Evolutionary conservation across 768 basidiomycete species (phyloP), one percentile per base, ranked within the genome.

Genomic region (Ramaria sp.): DNA sequence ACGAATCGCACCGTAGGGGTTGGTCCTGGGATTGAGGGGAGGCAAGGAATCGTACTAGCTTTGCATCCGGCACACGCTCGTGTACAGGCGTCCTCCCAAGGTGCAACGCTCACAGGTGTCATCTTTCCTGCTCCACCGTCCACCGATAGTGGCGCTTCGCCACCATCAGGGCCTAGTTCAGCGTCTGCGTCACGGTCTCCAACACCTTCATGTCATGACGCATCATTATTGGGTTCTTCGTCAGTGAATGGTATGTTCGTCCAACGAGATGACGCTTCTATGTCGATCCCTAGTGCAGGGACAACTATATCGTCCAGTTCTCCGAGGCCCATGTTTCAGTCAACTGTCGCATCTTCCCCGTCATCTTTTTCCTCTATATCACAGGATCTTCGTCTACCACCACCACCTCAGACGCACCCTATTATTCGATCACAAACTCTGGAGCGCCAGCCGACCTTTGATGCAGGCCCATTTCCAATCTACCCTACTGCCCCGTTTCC

Each of bases 351-450:
- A 10, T 16, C 32, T 18, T 25, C 44, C 28, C 24, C 57, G 16
- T 27, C 34, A 30, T 48, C 52, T 36, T 18, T 30, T 20, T 27
- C 47, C 15, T 24, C 52, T 47, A 36, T 20, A 22, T 38, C 42
- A 7, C 32, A 56, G 16, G 36, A 42, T 16, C 22, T 32, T 24
- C 51, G 47, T 30, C 18, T 39, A 3, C 48, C 55, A 50, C 22
- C 56, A 49, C 63, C 68, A 52, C 73, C 77, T 57, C 69, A 77
- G 18, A 70, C 78, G 58, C 61, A 73, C 34, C 56, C 74, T 56
- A 71, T 76, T 56, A 64, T 77, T 56, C 79, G 78, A 51, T 68
- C 57, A 66, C 43, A 36, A 27, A 25, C 32, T 16, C 38, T 27
- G 24, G 27, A 55, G 39, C 43, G 47, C 4, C 20, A 55, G 45